Evolutionary conservation across 129 eudicot genomes (phyloP), one percentile per base, ranked within the genome.

Genomic region (Deinandra increscens): DNA sequence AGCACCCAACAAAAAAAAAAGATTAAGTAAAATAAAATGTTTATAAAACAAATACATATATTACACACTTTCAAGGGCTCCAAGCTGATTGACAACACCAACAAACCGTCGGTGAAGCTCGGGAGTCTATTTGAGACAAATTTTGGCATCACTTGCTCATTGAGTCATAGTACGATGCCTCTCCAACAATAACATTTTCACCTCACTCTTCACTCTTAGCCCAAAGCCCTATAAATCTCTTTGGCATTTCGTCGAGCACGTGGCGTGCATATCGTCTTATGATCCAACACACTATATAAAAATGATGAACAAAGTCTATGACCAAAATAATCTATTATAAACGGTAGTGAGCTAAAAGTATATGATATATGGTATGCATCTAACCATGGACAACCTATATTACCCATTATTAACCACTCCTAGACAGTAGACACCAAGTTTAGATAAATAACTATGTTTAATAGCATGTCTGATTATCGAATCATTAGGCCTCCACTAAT

Each of bases 71-170:
- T 93, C 97, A n/a, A 97, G 81, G 12, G 97, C 97, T 42, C 99
- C 97, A 23, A 89, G 95, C 64, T 83, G 92, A 14, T 74, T 65
- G n/a, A 89, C 82, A 0, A 95, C 90, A 64, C 89, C 87, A 54
- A 89, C 83, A 45, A 93, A 93, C 33, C 88, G 66, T 29, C 83
- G 90, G 59, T 93, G 99, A 72, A 93, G 87, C 45, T 87, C 84
- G 31, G 88, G 85, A 39, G 95, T 89, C 99, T 97, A 93, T 80
- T 89, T 93, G 26, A 93, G 79, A 64, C 99, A 81, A 6, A 96
- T 97, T 51, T 93, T 93, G 14, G 97, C 90, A 81, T 93, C 99
- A 87, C 87, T 85, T n/a, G n/a, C n/a, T n/a, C n/a, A n/a, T n/a
- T n/a, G n/a, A n/a, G n/a, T n/a, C n/a, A n/a, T n/a, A n/a, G n/a